phyloP scores from a whole-genome alignment of 495 filamentous ascomycete genomes.

The Podospora conica region DNA sequence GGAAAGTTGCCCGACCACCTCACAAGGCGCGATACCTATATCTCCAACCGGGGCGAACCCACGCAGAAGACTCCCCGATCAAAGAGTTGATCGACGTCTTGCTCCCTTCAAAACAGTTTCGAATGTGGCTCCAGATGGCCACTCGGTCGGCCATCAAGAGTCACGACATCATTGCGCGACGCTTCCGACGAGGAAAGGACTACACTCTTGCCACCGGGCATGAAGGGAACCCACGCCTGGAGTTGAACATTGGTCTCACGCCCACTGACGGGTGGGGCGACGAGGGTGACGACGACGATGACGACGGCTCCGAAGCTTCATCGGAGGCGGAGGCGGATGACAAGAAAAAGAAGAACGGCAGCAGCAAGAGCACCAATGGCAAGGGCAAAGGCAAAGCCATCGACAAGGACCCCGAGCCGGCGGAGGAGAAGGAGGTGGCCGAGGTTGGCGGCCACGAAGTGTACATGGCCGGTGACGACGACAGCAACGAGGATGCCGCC shows the following conservation, averaged over 20 bases:
- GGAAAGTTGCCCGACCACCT: slow-evolving; percentile 77
- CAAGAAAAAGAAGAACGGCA: slow-evolving; percentile 35
- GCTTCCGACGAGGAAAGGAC: slow-evolving; percentile 81
- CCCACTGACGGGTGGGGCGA: slow-evolving; percentile 78
- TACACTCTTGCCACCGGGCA: slow-evolving; percentile 88
- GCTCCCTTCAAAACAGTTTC: slow-evolving; percentile 80
- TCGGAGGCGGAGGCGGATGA: slow-evolving; percentile 24
- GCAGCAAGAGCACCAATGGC: slow-evolving; percentile 32
- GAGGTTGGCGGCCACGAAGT: slow-evolving; percentile 83
- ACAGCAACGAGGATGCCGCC: slow-evolving; percentile 69
- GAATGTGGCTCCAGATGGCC: slow-evolving; percentile 77
- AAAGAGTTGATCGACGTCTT: slow-evolving; percentile 70
- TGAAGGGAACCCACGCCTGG: slow-evolving; percentile 74
- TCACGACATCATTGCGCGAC: slow-evolving; percentile 65
- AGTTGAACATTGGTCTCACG: slow-evolving; percentile 78
- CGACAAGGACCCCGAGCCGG: slow-evolving; percentile 29
- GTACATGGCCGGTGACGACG: slow-evolving; percentile 86
- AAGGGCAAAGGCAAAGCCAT: slow-evolving; percentile 36
- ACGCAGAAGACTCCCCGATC: slow-evolving; percentile 49
- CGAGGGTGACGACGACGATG: slow-evolving; percentile 35
- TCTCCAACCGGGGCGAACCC: slow-evolving; percentile 44
- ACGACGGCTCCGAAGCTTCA: slow-evolving; percentile 16
- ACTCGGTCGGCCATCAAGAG: slow-evolving; percentile 63
- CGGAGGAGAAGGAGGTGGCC: slow-evolving; percentile 27
- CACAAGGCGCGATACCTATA: slow-evolving; percentile 95